Percentiles rank a stretch among this genome's conserved stretches.
Conservation (phyloP, 2,329 filamentous ascomycete species). For the Laburnicola sp. region DNA sequence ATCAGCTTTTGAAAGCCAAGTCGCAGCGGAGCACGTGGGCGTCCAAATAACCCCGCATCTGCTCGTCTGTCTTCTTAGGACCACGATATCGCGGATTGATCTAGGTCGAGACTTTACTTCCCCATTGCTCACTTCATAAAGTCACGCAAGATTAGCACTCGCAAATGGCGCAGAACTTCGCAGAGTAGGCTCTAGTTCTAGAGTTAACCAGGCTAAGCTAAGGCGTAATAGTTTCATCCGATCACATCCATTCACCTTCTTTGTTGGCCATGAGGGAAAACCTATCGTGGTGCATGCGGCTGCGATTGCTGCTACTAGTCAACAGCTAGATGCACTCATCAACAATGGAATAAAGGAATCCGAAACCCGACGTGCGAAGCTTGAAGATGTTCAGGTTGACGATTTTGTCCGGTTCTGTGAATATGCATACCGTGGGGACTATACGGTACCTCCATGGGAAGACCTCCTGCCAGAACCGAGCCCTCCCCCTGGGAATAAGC, state of each 20-base stretch:
- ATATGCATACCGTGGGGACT: constrained; percentile 29
- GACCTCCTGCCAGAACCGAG: background rate
- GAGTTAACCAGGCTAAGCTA: constrained; percentile 12
- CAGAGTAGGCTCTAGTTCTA: constrained; percentile 20
- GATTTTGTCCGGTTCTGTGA: constrained; percentile 30
- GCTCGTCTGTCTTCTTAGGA: background rate
- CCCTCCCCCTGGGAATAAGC: constrained; percentile 1
- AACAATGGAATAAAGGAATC: constrained; percentile 24
- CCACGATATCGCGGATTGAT: background rate
- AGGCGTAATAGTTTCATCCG: constrained; percentile 22
- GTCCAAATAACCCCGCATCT: constrained; percentile 2
- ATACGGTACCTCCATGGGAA: constrained; percentile 22
- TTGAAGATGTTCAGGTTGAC: constrained; percentile 19
- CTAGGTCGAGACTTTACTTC: background rate
- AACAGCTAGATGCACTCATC: constrained; percentile 24
- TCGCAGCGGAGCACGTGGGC: constrained; percentile 9
- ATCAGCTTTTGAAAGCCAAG: constrained; percentile 3
- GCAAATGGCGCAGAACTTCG: constrained; percentile 20
- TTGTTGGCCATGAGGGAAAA: constrained; percentile 20
- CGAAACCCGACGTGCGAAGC: constrained; percentile 15
- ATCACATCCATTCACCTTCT: constrained; percentile 30
- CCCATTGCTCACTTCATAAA: constrained; percentile 7
- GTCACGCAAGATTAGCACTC: constrained; percentile 1
- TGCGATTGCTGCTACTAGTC: constrained; percentile 22
- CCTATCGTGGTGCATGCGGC: constrained; percentile 27